Conservation (phyloP, 2,329 filamentous ascomycete species). For the Xylaria arbuscula region DNA sequence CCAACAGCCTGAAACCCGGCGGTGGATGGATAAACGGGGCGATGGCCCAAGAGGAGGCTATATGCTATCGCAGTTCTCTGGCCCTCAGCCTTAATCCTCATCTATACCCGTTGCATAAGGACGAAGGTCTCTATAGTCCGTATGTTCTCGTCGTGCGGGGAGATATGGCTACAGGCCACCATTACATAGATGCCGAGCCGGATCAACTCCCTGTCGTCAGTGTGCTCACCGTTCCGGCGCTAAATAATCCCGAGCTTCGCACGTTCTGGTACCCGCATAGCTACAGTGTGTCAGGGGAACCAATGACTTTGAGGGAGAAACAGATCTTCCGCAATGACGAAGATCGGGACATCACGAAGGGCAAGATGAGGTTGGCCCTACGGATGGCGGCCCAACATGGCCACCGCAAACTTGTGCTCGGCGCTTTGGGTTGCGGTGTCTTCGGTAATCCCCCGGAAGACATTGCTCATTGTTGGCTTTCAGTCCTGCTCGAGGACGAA, state of each 20-base stretch:
- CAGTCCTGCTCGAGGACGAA: slow-evolving; percentile 6
- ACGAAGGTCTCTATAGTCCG: background rate
- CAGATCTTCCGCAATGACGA: background rate
- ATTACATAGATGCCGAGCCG: background rate
- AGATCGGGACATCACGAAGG: slow-evolving; percentile 6
- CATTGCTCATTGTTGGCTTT: slow-evolving; percentile 6
- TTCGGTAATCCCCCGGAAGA: slow-evolving; percentile 6
- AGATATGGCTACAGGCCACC: background rate
- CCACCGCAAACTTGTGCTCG: slow-evolving; percentile 3
- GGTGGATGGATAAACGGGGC: slow-evolving; percentile 5
- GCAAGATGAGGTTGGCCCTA: slow-evolving; percentile 1
- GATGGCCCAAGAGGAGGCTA: background rate
- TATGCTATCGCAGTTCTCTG: slow-evolving; percentile 3
- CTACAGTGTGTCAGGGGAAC: background rate
- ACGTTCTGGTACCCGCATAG: background rate
- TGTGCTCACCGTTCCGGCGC: background rate
- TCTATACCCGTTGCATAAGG: background rate
- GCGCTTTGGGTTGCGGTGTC: slow-evolving; percentile 4
- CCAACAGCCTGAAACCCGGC: background rate
- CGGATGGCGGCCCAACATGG: background rate
- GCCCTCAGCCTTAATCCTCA: background rate
- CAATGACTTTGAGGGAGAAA: background rate
- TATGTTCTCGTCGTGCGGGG: background rate
- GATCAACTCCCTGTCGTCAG: slow-evolving; percentile 5
- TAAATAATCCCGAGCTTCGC: background rate